Percentiles rank a stretch among this genome's conserved stretches.
phyloP scores from a whole-genome alignment of 805 yeast genomes.

The Teunomyces tritomae region DNA sequence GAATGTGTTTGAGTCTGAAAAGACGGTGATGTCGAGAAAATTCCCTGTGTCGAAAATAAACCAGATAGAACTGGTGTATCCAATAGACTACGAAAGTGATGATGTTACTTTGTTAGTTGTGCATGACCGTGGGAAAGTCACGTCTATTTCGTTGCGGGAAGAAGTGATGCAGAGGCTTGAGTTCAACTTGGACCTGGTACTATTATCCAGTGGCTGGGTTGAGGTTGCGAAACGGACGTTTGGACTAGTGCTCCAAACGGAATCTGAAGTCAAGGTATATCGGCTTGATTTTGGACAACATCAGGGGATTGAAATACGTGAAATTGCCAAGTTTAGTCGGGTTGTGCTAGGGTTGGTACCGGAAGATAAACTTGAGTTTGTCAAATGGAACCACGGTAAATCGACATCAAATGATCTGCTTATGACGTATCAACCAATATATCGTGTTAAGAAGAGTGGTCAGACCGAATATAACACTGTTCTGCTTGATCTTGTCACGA shows the following conservation, averaged over 20 bases:
- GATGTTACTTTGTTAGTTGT: background rate
- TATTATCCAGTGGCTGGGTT: background rate
- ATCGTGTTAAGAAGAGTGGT: background rate
- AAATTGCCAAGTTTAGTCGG: background rate
- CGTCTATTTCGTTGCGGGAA: background rate
- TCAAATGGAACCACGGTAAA: conserved; percentile 1
- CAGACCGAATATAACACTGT: background rate
- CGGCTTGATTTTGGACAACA: background rate
- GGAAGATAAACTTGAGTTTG: background rate
- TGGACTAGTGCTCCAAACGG: background rate
- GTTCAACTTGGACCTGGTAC: background rate
- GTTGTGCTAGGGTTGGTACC: background rate
- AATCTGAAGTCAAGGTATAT: background rate
- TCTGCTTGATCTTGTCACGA: background rate
- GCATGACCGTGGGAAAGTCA: background rate
- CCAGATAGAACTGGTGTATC: conserved; percentile 1
- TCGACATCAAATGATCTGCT: background rate
- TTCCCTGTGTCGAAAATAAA: conserved; percentile 1
- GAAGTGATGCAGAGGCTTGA: background rate
- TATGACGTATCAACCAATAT: background rate
- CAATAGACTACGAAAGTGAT: background rate
- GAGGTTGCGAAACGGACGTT: background rate
- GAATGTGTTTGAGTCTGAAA: conserved; percentile 1
- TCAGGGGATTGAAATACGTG: background rate
- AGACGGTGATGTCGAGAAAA: conserved; percentile 1